Evolutionary conservation across 352 stramenopile genomes (phyloP), one percentile per base, ranked within the genome.

Genomic region (Chrysophaeum taylorii): DNA sequence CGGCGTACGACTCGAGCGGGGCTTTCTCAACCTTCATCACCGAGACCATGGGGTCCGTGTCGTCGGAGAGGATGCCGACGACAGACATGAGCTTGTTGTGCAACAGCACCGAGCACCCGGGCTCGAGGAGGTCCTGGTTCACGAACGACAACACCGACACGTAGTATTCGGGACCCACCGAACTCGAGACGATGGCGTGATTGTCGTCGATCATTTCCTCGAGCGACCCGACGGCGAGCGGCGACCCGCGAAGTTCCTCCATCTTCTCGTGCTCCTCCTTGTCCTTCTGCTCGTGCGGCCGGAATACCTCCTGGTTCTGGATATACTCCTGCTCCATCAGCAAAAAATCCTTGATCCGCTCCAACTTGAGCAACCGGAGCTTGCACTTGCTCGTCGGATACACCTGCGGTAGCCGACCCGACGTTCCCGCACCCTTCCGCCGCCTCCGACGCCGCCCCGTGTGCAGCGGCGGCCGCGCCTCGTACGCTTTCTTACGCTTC

Each of bases 161-260:
- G 72, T 99, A 99, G 79, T 99, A 99, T 81, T 99, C 95, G 0
- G 96, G 94, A 0, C 96, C 95, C 38, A 98, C 93, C 37, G 84
- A 96, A 16, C 91, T 97, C 38, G 89, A 97, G 36, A 99, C 95
- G 78, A 99, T 99, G 33, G 94, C 94, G 82, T 99, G 96, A 82
- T 98, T 99, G 81, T 99, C 96, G 82, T 99, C 96, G 76, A 99
- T 99, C 81, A 99, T 96, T 83, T 99, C 96, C 78, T 99, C 96
- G 12, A 99, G 84, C 41, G 90, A 98, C 62, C 96, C 95, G 36
- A 99, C 94, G 48, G 88, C 89, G 81, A 99, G 93, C 52, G 96
- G 96, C 39, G 89, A 96, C 64, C 96, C 96, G 16, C 53, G 53
- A 7, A 64, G 27, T 16, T 64, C 53, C 53, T 64, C 53, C 53